Evolutionary conservation across 1,139 yeast genomes (phyloP), one percentile per base, ranked within the genome.

Genomic region (Suzukiozyma palmioleophila): DNA sequence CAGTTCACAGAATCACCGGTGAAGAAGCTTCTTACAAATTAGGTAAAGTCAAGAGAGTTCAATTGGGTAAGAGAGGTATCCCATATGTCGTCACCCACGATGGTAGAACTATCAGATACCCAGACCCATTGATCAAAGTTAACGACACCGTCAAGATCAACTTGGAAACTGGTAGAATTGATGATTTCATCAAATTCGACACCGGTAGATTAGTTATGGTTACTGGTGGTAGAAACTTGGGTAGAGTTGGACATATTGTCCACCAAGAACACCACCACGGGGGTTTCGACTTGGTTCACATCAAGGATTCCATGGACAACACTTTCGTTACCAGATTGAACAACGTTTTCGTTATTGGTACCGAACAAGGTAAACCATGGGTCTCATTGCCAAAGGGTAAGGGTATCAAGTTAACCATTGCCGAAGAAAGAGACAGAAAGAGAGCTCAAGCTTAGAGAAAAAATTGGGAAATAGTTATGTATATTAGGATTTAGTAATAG

Each of bases 351-450:
- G 84, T 88, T 64, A 82, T 89, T 65, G 45, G 97, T 77, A 47
- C 53, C 35, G 96, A 90, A 77, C 92, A 94, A 66, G 85, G 89
- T 74, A 89, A 88, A 79, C 96, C 97, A 65, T 80, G 81, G 81
- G 82, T 90, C 69, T 88, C 96, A 50, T 81, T 90, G 73, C 97
- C 97, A 81, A 90, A 88, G 92, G 97, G 97, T 79, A 90, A 90
- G 84, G 97, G 97, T 85, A 85, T 90, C 73, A 90, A 89, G 81
- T 84, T 90, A 69, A 73, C 95, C 63, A 88, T 89, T 69, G 79
- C 97, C 66, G 97, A 90, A 79, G 97, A 90, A 83, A 90, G 97
- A 80, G 97, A 90, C 88, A 84, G 95, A 83, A 82, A 86, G 79
- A 82, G 92, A 81, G 84, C 87, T 64, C 84, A 80, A 72, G 18